Conservation (phyloP, 768 basidiomycete species). For the Crassisporium funariophilum region DNA sequence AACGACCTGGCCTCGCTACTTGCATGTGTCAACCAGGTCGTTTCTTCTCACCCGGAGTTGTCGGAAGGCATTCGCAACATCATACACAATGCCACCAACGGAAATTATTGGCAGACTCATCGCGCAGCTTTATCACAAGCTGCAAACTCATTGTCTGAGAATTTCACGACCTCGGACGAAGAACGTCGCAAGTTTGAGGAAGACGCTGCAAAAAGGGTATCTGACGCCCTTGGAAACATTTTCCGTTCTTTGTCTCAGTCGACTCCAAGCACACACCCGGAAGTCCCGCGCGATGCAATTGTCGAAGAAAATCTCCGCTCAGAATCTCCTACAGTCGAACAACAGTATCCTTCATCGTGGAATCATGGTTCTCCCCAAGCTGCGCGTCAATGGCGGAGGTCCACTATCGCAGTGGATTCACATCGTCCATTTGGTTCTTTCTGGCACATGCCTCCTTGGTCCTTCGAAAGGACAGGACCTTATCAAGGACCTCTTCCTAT, state of each 20-base stretch:
- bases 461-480: too few species aligned
- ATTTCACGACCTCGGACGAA: conserved; percentile 47
- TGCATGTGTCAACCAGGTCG: conserved; percentile 51
- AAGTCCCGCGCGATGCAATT: conserved; percentile 6
- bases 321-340: too few species aligned
- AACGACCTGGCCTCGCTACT: conserved; percentile 68
- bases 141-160: conserved; percentile 52
- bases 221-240: conserved; percentile 62
- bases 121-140: conserved; percentile 60
- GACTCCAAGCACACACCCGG: conserved; percentile 8
- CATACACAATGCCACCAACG: conserved; percentile 58
- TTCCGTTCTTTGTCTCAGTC: conserved; percentile 52
- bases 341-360: too few species aligned
- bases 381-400: conserved; percentile 11
- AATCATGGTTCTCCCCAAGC: conserved; percentile 4
- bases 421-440: conserved; percentile 9
- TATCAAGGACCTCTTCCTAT: too few species aligned
- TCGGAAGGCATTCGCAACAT: conserved; percentile 69
- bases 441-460: conserved; percentile 11
- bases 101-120: conserved; percentile 70
- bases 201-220: conserved; percentile 64
- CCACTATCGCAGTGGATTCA: conserved; percentile 7
- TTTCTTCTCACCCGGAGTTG: conserved; percentile 71
- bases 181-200: conserved; percentile 55
- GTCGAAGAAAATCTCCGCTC: not conserved